Evolutionary conservation across 2,329 filamentous ascomycete species (phyloP), one percentile per base, ranked within the genome.

Genomic region (Plenodomus lindquistii): DNA sequence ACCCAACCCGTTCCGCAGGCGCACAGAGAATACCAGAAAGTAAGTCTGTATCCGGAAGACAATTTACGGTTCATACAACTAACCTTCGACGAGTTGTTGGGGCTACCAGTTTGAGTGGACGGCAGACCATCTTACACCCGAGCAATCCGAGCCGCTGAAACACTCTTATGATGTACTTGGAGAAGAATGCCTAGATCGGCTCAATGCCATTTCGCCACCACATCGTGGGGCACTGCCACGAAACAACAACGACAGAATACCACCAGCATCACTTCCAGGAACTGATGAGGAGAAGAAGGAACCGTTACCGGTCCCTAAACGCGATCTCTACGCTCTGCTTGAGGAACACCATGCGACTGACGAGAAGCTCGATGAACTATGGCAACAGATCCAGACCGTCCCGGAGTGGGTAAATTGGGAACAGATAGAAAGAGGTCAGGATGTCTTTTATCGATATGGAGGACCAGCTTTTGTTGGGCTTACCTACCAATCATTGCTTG

Each of bases 401-500:
- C 89, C 88, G 0, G 76, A 81, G 1, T 92, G 88, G 87, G 88
- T 92, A 2, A 84, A 91, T 65, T 92, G 87, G 88, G 80, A 81
- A 2, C 87, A 91, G 64, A 86, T 93, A 46, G 77, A 80, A 50
- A 78, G 88, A 61, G 89, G 88, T 0, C 88, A 93, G 66, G 82
- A 88, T 57, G 82, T 91, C 0, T 90, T 91, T 63, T 91, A 89
- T 68, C 82, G 88, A 29, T 92, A 91, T 68, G 87, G 83, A 16
- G 84, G 83, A 0, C 82, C 86, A 1, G 81, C 81, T 18, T 70
- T 91, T 17, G 87, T 85, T 7, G 84, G 72, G 37, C 79, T 86
- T 39, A 81, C 84, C 8, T 88, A 85, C 63, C 80, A 87, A 55
- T 85, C 83, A 5, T 73, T 89, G 0, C 74, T 89, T 2, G 86